phyloP scores from a whole-genome alignment of 2,329 filamentous ascomycete genomes.

The Chaetoscypha palmicola region DNA sequence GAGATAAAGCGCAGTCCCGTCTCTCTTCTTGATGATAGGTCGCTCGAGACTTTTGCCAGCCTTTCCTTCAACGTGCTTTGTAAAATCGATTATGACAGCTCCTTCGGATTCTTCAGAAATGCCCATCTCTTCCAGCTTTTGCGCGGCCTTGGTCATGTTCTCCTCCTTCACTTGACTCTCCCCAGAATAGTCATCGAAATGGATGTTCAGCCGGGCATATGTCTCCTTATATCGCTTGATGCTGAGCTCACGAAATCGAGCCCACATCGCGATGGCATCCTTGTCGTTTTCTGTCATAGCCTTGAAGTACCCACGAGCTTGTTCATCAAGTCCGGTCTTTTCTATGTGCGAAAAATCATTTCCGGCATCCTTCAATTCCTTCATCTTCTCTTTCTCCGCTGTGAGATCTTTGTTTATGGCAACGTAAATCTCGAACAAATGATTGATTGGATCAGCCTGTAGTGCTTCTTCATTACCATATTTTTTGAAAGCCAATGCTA shows the following conservation, averaged over 20 bases:
- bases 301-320: constrained; percentile 66
- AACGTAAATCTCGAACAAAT: constrained; percentile 77
- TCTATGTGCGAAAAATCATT: constrained; percentile 42
- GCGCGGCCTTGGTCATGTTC: constrained; percentile 57
- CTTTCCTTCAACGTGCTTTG: constrained; percentile 59
- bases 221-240: constrained; percentile 61
- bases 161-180: constrained; percentile 66
- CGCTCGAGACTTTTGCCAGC: constrained; percentile 63
- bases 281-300: constrained; percentile 63
- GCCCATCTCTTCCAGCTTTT: constrained; percentile 54
- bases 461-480: constrained; percentile 70
- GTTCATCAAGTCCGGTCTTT: constrained; percentile 59
- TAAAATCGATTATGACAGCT: constrained; percentile 65
- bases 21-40: constrained; percentile 64
- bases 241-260: constrained; percentile 58
- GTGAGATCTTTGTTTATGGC: constrained; percentile 59
- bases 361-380: constrained; percentile 34
- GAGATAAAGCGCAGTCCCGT: constrained; percentile 70
- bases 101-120: constrained; percentile 66
- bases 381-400: constrained; percentile 59
- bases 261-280: constrained; percentile 54
- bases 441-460: constrained; percentile 67
- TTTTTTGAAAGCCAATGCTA: constrained; percentile 67
- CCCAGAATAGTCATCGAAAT: constrained; percentile 64
- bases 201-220: constrained; percentile 63